phyloP scores from a whole-genome alignment of 192 early-diverging fungal genomes.

The Coemansia sp. region DNA sequence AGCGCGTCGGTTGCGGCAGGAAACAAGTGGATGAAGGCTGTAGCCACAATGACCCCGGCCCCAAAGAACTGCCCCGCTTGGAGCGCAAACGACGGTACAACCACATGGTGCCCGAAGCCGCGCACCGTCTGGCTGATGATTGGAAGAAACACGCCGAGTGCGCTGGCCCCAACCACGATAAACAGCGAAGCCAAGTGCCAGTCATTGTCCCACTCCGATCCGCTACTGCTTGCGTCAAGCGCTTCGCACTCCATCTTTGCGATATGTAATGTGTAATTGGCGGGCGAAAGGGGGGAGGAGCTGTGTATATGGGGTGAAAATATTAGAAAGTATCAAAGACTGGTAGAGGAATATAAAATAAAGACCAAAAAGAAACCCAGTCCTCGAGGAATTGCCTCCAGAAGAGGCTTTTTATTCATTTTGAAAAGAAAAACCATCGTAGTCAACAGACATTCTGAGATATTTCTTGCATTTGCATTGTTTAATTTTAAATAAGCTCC shows the following conservation, averaged over 20 bases:
- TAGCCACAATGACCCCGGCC: constrained; percentile 73
- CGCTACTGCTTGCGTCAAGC: neutral
- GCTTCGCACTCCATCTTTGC: constrained; percentile 1
- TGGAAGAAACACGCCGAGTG: constrained; percentile 59
- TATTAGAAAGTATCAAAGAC: neutral
- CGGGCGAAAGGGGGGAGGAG: neutral
- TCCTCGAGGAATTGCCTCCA: neutral
- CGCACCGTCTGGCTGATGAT: constrained; percentile 43
- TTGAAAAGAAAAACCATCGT: neutral
- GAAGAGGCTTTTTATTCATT: neutral
- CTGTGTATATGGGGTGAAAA: neutral
- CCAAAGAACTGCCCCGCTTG: constrained; percentile 62
- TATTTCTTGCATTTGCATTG: neutral
- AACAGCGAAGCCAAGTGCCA: constrained; percentile 60
- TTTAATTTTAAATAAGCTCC: neutral
- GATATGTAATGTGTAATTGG: too few relatives aligned
- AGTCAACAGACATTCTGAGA: neutral
- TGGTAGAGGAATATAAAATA: neutral
- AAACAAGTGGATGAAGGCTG: constrained; percentile 75
- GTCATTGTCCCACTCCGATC: constrained; percentile 35
- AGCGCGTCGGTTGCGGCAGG: constrained; percentile 61
- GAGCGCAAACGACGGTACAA: constrained; percentile 40
- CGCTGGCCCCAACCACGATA: constrained; percentile 60
- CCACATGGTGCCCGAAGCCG: constrained; percentile 17
- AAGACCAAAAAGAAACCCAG: neutral